phyloP scores from a whole-genome alignment of 2,329 filamentous ascomycete genomes.

The Xylariaceae sp. region DNA sequence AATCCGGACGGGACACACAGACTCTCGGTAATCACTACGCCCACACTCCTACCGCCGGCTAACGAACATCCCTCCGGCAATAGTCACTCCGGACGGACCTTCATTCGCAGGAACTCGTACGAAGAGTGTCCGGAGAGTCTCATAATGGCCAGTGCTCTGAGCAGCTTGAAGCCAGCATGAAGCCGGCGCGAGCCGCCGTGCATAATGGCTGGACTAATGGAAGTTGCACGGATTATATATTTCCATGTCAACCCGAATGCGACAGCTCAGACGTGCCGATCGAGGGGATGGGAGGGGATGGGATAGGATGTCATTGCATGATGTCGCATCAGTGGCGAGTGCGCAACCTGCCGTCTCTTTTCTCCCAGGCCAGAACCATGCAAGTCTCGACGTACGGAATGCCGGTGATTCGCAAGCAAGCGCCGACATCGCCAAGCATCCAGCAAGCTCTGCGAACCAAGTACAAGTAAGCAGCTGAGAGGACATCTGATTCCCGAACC shows the following conservation, averaged over 20 bases:
- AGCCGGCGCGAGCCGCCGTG: neutral
- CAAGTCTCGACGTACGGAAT: neutral
- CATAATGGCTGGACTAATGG: neutral
- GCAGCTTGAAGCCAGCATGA: neutral
- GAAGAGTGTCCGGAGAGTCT: neutral
- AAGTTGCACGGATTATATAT: neutral
- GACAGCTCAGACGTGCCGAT: neutral
- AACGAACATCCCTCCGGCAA: too few species aligned
- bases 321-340: neutral
- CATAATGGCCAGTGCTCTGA: neutral
- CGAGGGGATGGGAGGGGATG: neutral
- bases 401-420: neutral
- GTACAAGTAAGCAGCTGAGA: too few species aligned
- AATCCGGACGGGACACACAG: too few species aligned
- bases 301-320: neutral
- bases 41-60: too few species aligned
- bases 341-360: neutral
- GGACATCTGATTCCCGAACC: neutral
- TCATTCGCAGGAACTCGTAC: too few species aligned
- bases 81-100: too few species aligned
- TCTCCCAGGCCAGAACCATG: neutral
- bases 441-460: neutral
- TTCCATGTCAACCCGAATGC: neutral
- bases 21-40: too few species aligned
- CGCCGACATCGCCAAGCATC: neutral